Conservation (phyloP, 2,329 filamentous ascomycete genomes). For the Ophiosphaerella korrae region DNA sequence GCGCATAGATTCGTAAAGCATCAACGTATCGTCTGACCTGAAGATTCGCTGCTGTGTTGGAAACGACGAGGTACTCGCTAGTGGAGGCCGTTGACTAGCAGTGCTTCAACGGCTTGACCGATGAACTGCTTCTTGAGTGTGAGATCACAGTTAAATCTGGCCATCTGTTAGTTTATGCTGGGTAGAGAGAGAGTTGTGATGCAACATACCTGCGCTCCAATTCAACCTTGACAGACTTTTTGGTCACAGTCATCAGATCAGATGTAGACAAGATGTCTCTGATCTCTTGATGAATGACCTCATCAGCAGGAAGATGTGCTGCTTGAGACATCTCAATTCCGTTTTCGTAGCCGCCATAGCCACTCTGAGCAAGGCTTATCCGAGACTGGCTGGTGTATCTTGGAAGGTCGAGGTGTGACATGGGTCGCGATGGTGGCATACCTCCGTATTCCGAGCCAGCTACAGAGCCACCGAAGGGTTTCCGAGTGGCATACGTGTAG, state of each 20-base stretch:
- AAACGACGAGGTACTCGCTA: constrained; percentile 10
- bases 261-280: constrained; percentile 88
- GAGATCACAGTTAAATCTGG: constrained; percentile 76
- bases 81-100: constrained; percentile 28
- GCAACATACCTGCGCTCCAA: constrained; percentile 71
- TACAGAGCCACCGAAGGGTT: constrained; percentile 57
- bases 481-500: constrained; percentile 89
- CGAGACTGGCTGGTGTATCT: constrained; percentile 51
- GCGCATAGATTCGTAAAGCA: constrained; percentile 25
- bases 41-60: neutral
- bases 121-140: constrained; percentile 93
- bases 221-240: constrained; percentile 96
- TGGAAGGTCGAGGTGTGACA: constrained; percentile 64
- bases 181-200: neutral
- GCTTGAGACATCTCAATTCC: constrained; percentile 63
- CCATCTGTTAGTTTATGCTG: constrained; percentile 20
- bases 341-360: constrained; percentile 53
- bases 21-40: constrained; percentile 3
- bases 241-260: constrained; percentile 96
- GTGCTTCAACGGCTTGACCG: constrained; percentile 45
- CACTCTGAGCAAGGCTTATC: constrained; percentile 64
- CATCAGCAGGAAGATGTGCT: constrained; percentile 82
- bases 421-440: constrained; percentile 58
- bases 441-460: constrained; percentile 69
- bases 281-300: constrained; percentile 90